These are phyloP conservation scores for Cornus suecica DNA, from an alignment of 148 eudicot genomes.

Conservation along the genomic window DNA sequence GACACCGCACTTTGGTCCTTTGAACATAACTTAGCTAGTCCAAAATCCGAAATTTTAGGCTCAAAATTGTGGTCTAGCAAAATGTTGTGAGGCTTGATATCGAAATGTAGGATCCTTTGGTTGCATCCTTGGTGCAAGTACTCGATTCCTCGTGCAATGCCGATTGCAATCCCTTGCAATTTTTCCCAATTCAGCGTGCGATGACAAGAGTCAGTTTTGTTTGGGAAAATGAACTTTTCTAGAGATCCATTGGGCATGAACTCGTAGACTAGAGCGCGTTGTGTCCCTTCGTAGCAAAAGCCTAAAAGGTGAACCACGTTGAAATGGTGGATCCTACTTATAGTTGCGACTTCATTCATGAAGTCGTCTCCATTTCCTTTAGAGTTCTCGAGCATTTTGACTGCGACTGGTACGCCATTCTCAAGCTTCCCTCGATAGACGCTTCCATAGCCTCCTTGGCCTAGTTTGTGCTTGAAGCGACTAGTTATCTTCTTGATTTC, in stretches of 20 bases:
- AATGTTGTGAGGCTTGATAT: background rate
- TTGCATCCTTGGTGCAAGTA: conserved; percentile 1
- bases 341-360: background rate
- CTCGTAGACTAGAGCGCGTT: background rate
- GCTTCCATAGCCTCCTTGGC: background rate
- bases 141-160: background rate
- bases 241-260: conserved; percentile 2
- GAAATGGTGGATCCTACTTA: background rate
- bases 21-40: background rate
- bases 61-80: background rate
- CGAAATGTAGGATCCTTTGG: conserved; percentile 2
- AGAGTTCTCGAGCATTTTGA: background rate
- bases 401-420: background rate
- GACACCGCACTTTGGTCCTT: background rate
- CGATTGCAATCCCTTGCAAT: background rate
- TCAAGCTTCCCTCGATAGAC: background rate
- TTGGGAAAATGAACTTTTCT: background rate
- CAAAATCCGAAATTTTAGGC: background rate
- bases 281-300: background rate
- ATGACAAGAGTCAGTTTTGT: background rate
- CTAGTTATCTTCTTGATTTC: too few relatives aligned
- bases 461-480: background rate
- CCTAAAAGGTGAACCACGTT: background rate
- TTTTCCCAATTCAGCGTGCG: background rate
- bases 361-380: background rate